Evolutionary conservation across 768 basidiomycete species (phyloP).

Genomic region (Mrakia blollopis): DNA sequence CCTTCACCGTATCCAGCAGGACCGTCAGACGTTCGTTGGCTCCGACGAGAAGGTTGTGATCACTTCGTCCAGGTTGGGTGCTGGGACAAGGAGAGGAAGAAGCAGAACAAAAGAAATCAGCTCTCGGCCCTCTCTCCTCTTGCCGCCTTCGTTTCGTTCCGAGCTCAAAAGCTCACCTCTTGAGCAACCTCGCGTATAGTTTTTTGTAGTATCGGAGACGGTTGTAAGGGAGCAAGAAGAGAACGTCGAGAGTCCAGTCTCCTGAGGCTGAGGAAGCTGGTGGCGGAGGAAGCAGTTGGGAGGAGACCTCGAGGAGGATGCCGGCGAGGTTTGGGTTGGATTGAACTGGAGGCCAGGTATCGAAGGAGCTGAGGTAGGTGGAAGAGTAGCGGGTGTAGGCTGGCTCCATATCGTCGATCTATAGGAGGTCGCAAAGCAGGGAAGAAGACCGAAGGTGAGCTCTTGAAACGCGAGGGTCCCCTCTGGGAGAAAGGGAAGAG

Average conservation of each 20-base stretch:
- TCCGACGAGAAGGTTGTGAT: slow-evolving; percentile 71
- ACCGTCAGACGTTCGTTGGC: slow-evolving; percentile 75
- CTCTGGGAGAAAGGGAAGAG: not conserved
- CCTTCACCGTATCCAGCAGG: slow-evolving; percentile 64
- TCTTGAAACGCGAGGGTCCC: slow-evolving; percentile 3
- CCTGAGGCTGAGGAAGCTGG: slow-evolving; percentile 36
- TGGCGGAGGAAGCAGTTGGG: slow-evolving; percentile 45
- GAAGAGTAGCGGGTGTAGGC: slow-evolving; percentile 79
- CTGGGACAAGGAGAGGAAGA: not conserved
- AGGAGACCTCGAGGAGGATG: slow-evolving; percentile 66
- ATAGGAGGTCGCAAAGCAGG: slow-evolving; percentile 15
- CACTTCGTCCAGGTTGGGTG: slow-evolving; percentile 67
- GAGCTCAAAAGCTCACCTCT: slow-evolving; percentile 46
- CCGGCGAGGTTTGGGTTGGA: slow-evolving; percentile 65
- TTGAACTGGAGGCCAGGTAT: slow-evolving; percentile 72
- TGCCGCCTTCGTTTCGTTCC: not conserved
- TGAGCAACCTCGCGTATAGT: slow-evolving; percentile 76
- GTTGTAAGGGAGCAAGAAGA: slow-evolving; percentile 79
- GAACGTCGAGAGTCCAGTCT: slow-evolving; percentile 74
- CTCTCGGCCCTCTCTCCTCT: not conserved
- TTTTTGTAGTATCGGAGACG: slow-evolving; percentile 89
- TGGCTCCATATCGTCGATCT: slow-evolving; percentile 87
- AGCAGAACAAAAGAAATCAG: not conserved
- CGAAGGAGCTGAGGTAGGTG: slow-evolving; percentile 70
- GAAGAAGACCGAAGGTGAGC: not conserved